These are phyloP conservation scores for Acorus calamus DNA, from an alignment of 106 monocot species.

Conservation along the genomic window DNA sequence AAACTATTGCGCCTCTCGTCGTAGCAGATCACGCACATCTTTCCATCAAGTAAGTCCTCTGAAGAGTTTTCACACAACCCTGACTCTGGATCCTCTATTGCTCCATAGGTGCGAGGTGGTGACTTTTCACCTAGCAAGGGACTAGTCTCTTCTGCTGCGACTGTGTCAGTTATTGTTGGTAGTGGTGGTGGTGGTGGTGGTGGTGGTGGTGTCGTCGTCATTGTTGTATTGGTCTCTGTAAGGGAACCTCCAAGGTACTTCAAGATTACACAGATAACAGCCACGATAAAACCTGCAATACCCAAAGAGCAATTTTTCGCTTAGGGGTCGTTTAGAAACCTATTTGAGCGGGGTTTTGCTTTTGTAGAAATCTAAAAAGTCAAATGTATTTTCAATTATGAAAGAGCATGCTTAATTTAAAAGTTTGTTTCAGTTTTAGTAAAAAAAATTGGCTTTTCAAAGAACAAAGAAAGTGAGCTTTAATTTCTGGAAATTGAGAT, in stretches of 20 bases:
- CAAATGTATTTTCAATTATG: too few relatives aligned
- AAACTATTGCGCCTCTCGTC: constrained; percentile 23
- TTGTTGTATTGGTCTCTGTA: not conserved
- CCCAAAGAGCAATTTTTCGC: too few relatives aligned
- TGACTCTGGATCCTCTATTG: constrained; percentile 14
- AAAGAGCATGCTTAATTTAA: not conserved
- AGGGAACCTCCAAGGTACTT: constrained; percentile 4
- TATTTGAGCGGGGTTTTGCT: too few relatives aligned
- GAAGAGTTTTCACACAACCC: constrained; percentile 6
- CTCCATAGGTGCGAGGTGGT: constrained; percentile 10
- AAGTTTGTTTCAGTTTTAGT: not conserved
- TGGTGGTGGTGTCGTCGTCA: too few relatives aligned
- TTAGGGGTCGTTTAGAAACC: too few relatives aligned
- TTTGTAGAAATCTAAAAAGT: too few relatives aligned
- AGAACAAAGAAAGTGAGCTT: too few relatives aligned
- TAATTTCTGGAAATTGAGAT: too few relatives aligned
- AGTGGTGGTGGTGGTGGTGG: too few relatives aligned
- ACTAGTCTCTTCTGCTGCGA: constrained; percentile 2
- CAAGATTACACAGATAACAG: constrained; percentile 16
- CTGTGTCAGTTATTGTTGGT: not conserved
- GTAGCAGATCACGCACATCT: constrained; percentile 45
- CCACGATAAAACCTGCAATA: constrained; percentile 12
- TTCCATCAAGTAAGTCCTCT: constrained; percentile 30
- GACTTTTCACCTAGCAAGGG: constrained; percentile 14
- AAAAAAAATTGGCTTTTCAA: not conserved